phyloP scores from a whole-genome alignment of 768 basidiomycete species.

The Xerocomellus dryophilus region DNA sequence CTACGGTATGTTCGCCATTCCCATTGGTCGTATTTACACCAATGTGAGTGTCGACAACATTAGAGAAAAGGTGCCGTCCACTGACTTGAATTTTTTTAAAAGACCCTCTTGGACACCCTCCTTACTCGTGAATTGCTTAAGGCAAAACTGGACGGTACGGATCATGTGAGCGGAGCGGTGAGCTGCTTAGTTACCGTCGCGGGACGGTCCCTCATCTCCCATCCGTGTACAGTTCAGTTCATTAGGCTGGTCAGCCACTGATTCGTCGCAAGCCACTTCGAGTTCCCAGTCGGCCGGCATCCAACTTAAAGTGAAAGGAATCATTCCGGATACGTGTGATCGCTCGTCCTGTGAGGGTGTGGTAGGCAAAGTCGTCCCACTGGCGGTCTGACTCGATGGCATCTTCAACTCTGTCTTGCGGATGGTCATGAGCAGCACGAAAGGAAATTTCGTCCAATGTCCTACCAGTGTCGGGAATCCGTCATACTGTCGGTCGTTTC shows the following conservation, averaged over 20 bases:
- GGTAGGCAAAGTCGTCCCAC: too few relatives aligned
- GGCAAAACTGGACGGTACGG: not conserved
- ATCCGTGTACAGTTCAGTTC: not conserved
- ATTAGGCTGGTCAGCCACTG: not conserved
- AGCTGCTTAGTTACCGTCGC: not conserved
- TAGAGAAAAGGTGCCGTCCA: not conserved
- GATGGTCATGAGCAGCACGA: too few relatives aligned
- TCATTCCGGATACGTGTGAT: too few relatives aligned
- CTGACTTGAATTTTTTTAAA: not conserved
- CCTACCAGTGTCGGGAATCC: too few relatives aligned
- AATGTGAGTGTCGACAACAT: slow-evolving; percentile 35
- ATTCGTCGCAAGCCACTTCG: not conserved
- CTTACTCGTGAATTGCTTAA: slow-evolving; percentile 7
- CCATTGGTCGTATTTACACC: slow-evolving; percentile 41
- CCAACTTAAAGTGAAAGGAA: not conserved
- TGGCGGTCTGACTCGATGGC: too few relatives aligned
- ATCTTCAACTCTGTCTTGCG: too few relatives aligned
- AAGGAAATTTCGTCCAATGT: too few relatives aligned
- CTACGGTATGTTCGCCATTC: slow-evolving; percentile 39
- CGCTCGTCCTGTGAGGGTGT: too few relatives aligned
- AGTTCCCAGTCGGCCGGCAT: not conserved
- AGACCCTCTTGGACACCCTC: slow-evolving; percentile 16
- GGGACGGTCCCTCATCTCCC: not conserved
- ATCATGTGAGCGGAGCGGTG: not conserved
- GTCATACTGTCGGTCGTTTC: too few relatives aligned